Base-by-base conservation (phyloP, 495 filamentous ascomycete genomes). In the Thermochaetoides thermophila region DNA sequence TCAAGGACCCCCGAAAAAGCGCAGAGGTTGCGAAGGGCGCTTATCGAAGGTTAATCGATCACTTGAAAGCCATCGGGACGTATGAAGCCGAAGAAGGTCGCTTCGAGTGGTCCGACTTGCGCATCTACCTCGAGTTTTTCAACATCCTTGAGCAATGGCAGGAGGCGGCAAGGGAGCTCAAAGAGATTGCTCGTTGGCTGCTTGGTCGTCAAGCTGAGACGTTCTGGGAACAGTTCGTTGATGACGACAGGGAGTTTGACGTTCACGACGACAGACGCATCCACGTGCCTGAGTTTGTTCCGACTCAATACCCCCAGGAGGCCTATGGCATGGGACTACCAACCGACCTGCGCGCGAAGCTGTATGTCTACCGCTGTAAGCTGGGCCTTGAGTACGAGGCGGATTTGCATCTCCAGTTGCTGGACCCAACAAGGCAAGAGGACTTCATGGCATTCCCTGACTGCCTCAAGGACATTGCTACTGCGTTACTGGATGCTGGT, bases 171-270 rank as follows among this genome's bases (percentile, higher is more conserved):
- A 48, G 49, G 14, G 66, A 75, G 43, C 55, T 89, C 8, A 87
- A 79, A 50, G 57, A 59, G 10, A 46, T 94, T 4, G 68, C 77
- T 17, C 65, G 89, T 29, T 94, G 86, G 85, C 59, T 93, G 17
- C 58, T 91, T 19, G 81, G 82, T 14, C 75, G 89, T 17, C 59
- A 63, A 20, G 60, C 66, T 11, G 91, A 96, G 46, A 48, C 34
- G 9, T 84, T 73, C 45, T 97, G 89, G 89, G 79, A 93, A 34
- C 48, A 66, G n/a, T 67, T 72, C 40, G 51, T 65, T 6, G 63
- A 71, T 5, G 84, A 96, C 48, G 89, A 97, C 53, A 69, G 85
- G 36, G 89, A 97, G 61, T 97, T 84, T 81, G 89, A 97, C 47
- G 42, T 68, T 3, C 68, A 74, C 17, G 72, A 86, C 56, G 63